Percentiles rank a stretch among this genome's conserved stretches.
phyloP scores from a whole-genome alignment of 2,329 filamentous ascomycete genomes.

The Alternaria brassicae region DNA sequence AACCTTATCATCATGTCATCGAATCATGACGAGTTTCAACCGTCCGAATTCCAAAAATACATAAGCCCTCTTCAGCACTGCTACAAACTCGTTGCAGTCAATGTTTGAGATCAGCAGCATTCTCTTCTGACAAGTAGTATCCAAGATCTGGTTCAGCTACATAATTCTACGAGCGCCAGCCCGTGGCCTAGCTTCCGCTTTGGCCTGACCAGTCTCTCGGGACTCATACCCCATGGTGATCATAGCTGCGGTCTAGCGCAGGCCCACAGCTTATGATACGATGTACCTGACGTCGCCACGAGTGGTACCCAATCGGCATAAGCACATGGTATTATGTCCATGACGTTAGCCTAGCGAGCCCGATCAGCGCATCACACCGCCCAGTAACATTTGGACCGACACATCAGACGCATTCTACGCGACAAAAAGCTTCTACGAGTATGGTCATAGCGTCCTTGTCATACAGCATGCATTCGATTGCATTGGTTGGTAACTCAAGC shows the following conservation, averaged over 20 bases:
- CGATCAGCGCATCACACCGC: constrained; percentile 22
- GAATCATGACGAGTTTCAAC: constrained; percentile 14
- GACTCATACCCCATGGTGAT: constrained; percentile 25
- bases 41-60: constrained; percentile 5
- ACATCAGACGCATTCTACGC: constrained; percentile 27
- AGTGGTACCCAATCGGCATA: constrained; percentile 22
- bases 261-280: constrained; percentile 20
- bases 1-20: constrained; percentile 14
- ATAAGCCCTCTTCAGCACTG: constrained; percentile 7
- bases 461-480: constrained; percentile 8
- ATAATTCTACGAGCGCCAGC: constrained; percentile 19
- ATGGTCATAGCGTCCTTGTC: constrained; percentile 18
- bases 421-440: constrained; percentile 32
- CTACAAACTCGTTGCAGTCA: constrained; percentile 8
- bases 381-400: constrained; percentile 21
- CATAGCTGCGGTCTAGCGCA: constrained; percentile 26
- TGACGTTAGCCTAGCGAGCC: constrained; percentile 22
- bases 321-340: constrained; percentile 14
- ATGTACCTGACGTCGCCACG: constrained; percentile 5
- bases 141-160: constrained; percentile 18
- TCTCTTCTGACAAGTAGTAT: constrained; percentile 22
- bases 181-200: constrained; percentile 23
- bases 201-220: constrained; percentile 26
- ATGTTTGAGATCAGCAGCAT: constrained; percentile 26
- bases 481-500: constrained; percentile 22